Percentiles rank a stretch among this genome's conserved stretches.
These are phyloP conservation scores for Oxytropis ochrocephala DNA, from an alignment of 306 rosid genomes.

Conservation along the genomic window DNA sequence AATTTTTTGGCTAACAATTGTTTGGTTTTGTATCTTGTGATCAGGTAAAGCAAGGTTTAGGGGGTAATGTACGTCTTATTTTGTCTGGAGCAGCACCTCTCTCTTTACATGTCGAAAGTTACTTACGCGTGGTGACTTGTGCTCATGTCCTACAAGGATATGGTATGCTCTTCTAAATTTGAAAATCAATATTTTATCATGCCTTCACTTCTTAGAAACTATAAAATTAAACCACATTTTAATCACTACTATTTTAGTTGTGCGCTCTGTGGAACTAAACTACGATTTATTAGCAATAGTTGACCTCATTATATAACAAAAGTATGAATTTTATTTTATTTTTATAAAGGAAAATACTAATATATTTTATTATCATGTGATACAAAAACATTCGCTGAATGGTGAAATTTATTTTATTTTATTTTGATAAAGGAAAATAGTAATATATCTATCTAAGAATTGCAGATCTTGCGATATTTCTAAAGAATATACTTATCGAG, in stretches of 20 bases:
- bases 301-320: not conserved
- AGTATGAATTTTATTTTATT: too few species aligned
- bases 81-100: conserved; percentile 98
- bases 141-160: conserved; percentile 96
- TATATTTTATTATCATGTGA: conserved; percentile 3
- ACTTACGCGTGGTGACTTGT: conserved; percentile 83
- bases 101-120: conserved; percentile 67
- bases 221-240: not conserved
- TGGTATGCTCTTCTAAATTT: conserved; percentile 43
- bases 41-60: conserved; percentile 89
- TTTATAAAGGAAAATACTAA: too few species aligned
- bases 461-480: not conserved
- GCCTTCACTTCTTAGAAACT: not conserved
- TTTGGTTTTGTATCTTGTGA: conserved; percentile 23
- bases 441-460: not conserved
- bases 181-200: not conserved
- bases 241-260: not conserved
- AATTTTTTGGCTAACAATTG: conserved; percentile 25
- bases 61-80: conserved; percentile 86
- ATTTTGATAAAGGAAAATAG: not conserved
- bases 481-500: not conserved
- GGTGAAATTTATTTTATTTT: not conserved
- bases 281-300: not conserved
- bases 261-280: not conserved
- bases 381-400: not conserved